Evolutionary conservation across 257 asterid species (phyloP), one percentile per base, ranked within the genome.

Genomic region (Capsicum rhomboideum): DNA sequence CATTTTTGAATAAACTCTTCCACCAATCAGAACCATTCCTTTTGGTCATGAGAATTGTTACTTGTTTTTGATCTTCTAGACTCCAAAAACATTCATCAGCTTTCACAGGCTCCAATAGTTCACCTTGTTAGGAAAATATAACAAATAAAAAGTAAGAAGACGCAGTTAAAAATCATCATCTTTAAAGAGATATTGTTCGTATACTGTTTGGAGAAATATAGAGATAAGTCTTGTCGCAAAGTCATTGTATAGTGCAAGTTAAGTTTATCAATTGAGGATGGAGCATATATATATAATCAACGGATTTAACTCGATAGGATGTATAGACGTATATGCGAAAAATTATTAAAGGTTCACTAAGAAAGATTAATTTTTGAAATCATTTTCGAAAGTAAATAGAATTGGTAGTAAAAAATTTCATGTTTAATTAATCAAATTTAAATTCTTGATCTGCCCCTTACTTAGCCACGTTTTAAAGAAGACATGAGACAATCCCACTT

Each of bases 1-100:
- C 93, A 86, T 96, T 98, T 90, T 95, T 92, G 82, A 93, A 93
- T 86, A 93, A 52, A 87, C 83, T 91, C 86, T 94, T 94, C 98
- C 99, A 95, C 98, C 99, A 93, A 78, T 94, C 93, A 95, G 94
- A 93, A 85, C 94, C 95, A 84, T 95, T 88, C 26, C 90, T 94
- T 71, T 95, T 93, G 14, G 97, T 92, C 40, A 95, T 89, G 85
- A 93, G 93, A 84, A 95, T 74, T 79, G 97, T 92, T 78, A 93
- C 50, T 18, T 88, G 88, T 80, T 90, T 92, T 78, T 92, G 93
- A 86, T 93, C 98, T 97, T 92, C 97, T 93, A 95, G 82, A 85
- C 97, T 94, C 98, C 98, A 95, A 66, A 93, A 91, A 89, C 98
- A 90, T 54, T 95, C 98, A 23, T 95, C 98, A 59, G 86, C 93